These are phyloP conservation scores for Vaccinium vitisidaea DNA, from an alignment of 148 eudicot species.

Conservation along the genomic window DNA sequence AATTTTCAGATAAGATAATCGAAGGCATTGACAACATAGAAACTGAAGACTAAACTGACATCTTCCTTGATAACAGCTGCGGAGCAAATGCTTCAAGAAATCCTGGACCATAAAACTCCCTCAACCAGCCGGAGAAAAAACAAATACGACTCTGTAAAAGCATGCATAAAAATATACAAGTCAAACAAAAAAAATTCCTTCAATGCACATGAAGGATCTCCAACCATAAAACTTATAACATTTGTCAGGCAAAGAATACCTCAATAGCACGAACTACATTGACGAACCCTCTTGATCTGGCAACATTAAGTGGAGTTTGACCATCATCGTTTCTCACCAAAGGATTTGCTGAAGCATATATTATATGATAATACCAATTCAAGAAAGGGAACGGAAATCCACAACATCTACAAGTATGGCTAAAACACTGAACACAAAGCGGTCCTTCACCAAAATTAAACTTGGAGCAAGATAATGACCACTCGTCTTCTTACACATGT, in stretches of 20 bases:
- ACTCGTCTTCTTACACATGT: not conserved
- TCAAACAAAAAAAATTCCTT: not conserved
- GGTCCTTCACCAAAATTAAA: slow-evolving; percentile 3
- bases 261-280: slow-evolving; percentile 58
- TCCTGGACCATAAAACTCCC: slow-evolving; percentile 46
- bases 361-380: not conserved
- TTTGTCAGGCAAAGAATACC: slow-evolving; percentile 29
- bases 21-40: slow-evolving; percentile 11
- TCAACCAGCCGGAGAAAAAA: slow-evolving; percentile 51
- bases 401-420: not conserved
- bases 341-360: slow-evolving; percentile 42
- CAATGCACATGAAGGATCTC: not conserved
- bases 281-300: slow-evolving; percentile 45
- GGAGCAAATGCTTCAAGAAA: slow-evolving; percentile 47
- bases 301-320: slow-evolving; percentile 58
- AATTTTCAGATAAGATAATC: not conserved
- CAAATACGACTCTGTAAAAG: slow-evolving; percentile 44
- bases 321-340: slow-evolving; percentile 54
- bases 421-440: not conserved
- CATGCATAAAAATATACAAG: not conserved
- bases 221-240: not conserved
- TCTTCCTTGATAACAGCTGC: slow-evolving; percentile 50
- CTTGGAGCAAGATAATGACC: not conserved
- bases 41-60: slow-evolving; percentile 30
- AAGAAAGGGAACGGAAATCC: not conserved